phyloP scores from a whole-genome alignment of 2,329 filamentous ascomycete species.

The Neoarthrinium moseri region DNA sequence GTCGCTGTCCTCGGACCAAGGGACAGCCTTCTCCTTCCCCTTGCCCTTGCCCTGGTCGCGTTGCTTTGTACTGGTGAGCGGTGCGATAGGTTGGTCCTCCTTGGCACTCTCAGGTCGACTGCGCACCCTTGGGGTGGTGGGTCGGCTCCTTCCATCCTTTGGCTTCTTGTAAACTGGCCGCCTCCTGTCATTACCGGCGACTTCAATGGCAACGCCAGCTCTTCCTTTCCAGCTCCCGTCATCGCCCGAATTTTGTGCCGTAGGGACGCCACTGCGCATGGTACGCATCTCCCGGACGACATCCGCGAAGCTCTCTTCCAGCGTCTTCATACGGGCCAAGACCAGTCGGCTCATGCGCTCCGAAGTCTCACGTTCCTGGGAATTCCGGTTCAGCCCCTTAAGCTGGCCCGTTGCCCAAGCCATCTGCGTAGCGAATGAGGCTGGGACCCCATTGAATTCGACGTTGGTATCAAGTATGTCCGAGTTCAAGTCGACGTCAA shows the following conservation, averaged over 20 bases:
- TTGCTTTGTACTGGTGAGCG: constrained; percentile 15
- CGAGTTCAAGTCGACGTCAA: constrained; percentile 72
- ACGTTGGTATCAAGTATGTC: constrained; percentile 64
- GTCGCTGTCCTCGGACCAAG: constrained; percentile 32
- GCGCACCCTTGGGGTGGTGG: not conserved
- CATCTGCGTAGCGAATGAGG: constrained; percentile 81
- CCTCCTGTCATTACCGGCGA: constrained; percentile 3
- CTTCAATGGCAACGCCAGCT: not conserved
- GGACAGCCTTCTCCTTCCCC: constrained; percentile 43
- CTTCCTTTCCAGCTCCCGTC: constrained; percentile 30
- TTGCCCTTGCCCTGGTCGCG: constrained; percentile 45
- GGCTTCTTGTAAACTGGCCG: not conserved
- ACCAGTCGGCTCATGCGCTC: constrained; percentile 79
- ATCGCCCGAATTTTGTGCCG: constrained; percentile 51
- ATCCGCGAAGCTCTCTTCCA: constrained; percentile 88
- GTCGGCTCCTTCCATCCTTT: not conserved
- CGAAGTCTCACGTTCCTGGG: constrained; percentile 39
- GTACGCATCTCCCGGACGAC: constrained; percentile 79
- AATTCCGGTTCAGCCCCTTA: constrained; percentile 37
- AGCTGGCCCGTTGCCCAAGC: constrained; percentile 67
- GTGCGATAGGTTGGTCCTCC: constrained; percentile 1
- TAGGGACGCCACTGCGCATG: constrained; percentile 46
- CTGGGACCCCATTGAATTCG: constrained; percentile 63
- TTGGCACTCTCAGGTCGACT: not conserved
- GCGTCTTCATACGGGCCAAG: constrained; percentile 84